These are phyloP conservation scores for Pythium rhizo-oryzae DNA, from an alignment of 352 stramenopile genomes.

Conservation along the genomic window DNA sequence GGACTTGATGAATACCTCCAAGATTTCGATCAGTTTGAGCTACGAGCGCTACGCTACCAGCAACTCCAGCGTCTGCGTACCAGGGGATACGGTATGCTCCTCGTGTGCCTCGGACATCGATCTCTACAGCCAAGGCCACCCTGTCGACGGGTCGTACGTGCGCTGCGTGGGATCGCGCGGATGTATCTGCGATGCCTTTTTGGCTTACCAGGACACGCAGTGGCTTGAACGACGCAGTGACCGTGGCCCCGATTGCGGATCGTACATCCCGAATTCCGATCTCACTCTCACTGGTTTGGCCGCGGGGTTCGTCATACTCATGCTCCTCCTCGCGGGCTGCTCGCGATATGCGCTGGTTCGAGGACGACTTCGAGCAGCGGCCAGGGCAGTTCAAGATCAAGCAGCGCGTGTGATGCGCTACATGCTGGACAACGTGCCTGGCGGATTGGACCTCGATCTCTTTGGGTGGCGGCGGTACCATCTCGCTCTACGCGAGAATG, in stretches of 20 bases:
- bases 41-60: not conserved
- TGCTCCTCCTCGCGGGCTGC: not conserved
- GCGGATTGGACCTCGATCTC: conserved; percentile 10
- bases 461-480: conserved; percentile 15
- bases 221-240: not conserved
- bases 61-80: not conserved
- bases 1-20: not conserved
- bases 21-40: not conserved
- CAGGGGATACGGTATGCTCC: not conserved
- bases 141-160: not conserved
- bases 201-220: not conserved
- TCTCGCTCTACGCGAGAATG: not conserved
- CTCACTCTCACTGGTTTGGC: not conserved
- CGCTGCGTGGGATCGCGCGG: not conserved
- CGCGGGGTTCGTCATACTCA: not conserved
- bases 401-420: conserved; percentile 3
- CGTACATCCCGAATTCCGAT: not conserved
- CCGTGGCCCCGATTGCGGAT: not conserved
- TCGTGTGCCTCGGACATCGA: not conserved
- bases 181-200: not conserved
- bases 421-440: conserved; percentile 9
- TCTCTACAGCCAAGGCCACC: not conserved
- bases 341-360: not conserved
- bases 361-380: not conserved
- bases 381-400: not conserved